phyloP scores from a whole-genome alignment of 140 eudicot genomes.

The Ambrosia hybrid region DNA sequence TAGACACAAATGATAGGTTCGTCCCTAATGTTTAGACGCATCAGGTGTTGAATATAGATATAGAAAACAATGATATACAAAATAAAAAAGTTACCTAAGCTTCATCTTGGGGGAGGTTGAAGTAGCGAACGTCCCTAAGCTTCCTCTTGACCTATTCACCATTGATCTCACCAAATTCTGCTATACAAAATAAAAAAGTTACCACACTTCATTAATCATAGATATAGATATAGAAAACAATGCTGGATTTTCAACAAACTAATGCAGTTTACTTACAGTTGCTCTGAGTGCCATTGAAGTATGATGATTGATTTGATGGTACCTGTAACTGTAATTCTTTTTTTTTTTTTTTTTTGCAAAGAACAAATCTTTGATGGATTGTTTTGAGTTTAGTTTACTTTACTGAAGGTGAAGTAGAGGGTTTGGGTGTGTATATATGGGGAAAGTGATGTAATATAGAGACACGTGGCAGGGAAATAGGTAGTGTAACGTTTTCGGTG shows the following conservation, averaged over 20 bases:
- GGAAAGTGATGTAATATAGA: not conserved
- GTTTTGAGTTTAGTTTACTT: not conserved
- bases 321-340: not conserved
- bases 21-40: no score
- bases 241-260: not conserved
- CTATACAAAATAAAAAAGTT: not conserved
- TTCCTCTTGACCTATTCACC: slow-evolving; percentile 29
- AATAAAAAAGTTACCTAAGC: no score
- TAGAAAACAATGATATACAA: no score
- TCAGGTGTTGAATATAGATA: no score
- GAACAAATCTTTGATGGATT: not conserved
- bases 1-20: no score
- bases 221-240: not conserved
- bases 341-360: not conserved
- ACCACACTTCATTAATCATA: not conserved
- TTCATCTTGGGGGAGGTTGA: slow-evolving; percentile 53
- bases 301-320: not conserved
- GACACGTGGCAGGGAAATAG: slow-evolving; percentile 27
- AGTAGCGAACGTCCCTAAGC: slow-evolving; percentile 35
- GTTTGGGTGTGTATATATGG: not conserved
- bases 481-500: slow-evolving; percentile 10
- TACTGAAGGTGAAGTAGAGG: not conserved
- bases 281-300: slow-evolving; percentile 52
- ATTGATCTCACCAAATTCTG: slow-evolving; percentile 46
- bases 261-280: slow-evolving; percentile 28